A percentile compares a stretch with the other conserved stretches of the same genome.
These are phyloP conservation scores for Pythium aristosporum DNA, from an alignment of 352 stramenopile genomes.

Conservation along the genomic window DNA sequence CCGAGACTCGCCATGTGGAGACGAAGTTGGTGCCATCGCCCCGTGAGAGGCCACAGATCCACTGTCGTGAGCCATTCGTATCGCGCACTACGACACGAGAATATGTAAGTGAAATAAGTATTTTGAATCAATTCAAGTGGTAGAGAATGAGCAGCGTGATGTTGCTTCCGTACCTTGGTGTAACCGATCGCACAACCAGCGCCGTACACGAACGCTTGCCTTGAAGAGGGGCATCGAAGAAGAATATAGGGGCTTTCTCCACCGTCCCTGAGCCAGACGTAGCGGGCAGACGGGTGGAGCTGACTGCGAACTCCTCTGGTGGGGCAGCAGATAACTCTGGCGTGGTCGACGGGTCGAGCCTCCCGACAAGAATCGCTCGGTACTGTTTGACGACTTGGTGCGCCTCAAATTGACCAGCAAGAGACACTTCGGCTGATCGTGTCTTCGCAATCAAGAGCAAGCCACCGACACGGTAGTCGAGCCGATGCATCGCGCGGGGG, in stretches of 20 bases:
- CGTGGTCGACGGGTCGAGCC: constrained; percentile 10
- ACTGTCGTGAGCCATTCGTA: constrained; percentile 66
- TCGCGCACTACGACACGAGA: constrained; percentile 27
- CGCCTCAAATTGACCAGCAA: constrained; percentile 47
- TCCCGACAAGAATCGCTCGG: constrained; percentile 48
- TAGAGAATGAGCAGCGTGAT: not conserved
- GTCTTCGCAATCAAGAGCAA: constrained; percentile 64
- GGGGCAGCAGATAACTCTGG: not conserved
- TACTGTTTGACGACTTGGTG: constrained; percentile 55
- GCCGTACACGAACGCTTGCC: constrained; percentile 18
- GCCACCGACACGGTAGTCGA: constrained; percentile 61
- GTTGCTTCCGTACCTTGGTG: constrained; percentile 8
- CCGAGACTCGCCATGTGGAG: constrained; percentile 53
- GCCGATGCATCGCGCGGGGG: constrained; percentile 54
- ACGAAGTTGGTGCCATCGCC: constrained; percentile 70
- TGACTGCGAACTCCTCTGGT: not conserved
- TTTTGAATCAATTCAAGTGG: not conserved
- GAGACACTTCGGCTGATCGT: constrained; percentile 38
- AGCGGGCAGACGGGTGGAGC: not conserved
- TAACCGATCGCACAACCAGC: constrained; percentile 12
- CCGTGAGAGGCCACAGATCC: constrained; percentile 66
- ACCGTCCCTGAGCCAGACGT: not conserved
- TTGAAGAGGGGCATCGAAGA: constrained; percentile 12
- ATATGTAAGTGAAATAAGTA: not conserved
- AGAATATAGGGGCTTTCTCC: not conserved